These are phyloP conservation scores for Ampelomyces quisqualis DNA, from an alignment of 2,329 filamentous ascomycete species.

Conservation along the genomic window DNA sequence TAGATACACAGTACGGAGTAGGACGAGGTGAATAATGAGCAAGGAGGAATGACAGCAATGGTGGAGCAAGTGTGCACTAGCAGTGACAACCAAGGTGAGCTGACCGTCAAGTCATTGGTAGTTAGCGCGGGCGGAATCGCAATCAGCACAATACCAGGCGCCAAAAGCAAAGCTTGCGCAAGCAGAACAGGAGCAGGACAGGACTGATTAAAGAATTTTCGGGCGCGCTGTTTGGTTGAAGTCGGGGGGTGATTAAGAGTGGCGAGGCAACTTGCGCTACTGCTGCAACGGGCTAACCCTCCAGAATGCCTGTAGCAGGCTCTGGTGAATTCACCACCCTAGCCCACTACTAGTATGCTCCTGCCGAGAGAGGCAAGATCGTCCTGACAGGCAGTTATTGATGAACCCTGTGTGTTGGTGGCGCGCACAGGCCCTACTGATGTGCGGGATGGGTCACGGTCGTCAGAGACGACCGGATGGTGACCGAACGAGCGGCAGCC, in stretches of 20 bases:
- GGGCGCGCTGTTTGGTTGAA: slow-evolving; percentile 37
- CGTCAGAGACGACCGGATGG: slow-evolving; percentile 20
- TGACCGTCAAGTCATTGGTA: slow-evolving; percentile 22
- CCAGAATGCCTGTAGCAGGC: slow-evolving; percentile 21
- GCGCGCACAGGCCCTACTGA: slow-evolving; percentile 40
- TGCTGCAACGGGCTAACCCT: slow-evolving; percentile 28
- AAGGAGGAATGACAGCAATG: slow-evolving; percentile 16
- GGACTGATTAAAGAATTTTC: slow-evolving; percentile 36
- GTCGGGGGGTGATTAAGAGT: slow-evolving; percentile 43
- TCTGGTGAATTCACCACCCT: slow-evolving; percentile 6
- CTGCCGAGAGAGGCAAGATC: slow-evolving; percentile 9
- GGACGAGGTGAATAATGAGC: slow-evolving; percentile 14
- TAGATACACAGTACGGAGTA: too few relatives aligned
- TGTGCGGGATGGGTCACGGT: slow-evolving; percentile 42
- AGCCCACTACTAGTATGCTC: slow-evolving; percentile 5
- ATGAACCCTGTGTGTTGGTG: slow-evolving; percentile 27
- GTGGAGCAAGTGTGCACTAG: slow-evolving; percentile 29
- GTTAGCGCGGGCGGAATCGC: slow-evolving; percentile 28
- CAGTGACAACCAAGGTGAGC: slow-evolving; percentile 30
- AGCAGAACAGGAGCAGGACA: slow-evolving; percentile 36
- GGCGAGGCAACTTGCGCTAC: slow-evolving; percentile 41
- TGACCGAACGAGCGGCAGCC: slow-evolving; percentile 28
- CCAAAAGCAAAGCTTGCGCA: slow-evolving; percentile 36
- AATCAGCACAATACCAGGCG: slow-evolving; percentile 28
- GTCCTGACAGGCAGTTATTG: slow-evolving; percentile 9